A percentile compares a stretch with the other conserved stretches of the same genome.
Conservation (phyloP, 306 rosid genomes). For the Heteromeles arbutifolia region DNA sequence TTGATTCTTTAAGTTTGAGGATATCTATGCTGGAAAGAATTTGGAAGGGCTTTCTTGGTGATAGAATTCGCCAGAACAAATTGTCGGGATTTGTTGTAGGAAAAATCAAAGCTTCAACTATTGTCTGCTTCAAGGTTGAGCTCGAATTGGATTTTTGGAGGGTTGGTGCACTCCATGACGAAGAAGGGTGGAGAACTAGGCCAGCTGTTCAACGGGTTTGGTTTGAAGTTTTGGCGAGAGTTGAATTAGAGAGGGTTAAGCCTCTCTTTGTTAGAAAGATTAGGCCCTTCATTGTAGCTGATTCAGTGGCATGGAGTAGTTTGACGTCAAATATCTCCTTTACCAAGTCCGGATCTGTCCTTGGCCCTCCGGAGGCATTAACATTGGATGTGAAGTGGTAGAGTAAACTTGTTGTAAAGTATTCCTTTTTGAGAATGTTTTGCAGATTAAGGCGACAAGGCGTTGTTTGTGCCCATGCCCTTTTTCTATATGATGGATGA, state of each 20-base stretch:
- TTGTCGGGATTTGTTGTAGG: conserved; percentile 50
- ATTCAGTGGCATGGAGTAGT: conserved; percentile 66
- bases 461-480: conserved; percentile 10
- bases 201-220: conserved; percentile 46
- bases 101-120: conserved; percentile 52
- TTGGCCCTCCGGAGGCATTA: conserved; percentile 72
- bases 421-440: neutral
- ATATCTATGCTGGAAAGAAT: conserved; percentile 47
- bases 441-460: neutral
- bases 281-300: conserved; percentile 47
- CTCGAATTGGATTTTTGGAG: conserved; percentile 46
- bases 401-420: conserved; percentile 23
- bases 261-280: conserved; percentile 49
- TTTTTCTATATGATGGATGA: conserved; percentile 16
- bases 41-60: conserved; percentile 45
- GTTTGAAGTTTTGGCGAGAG: conserved; percentile 62
- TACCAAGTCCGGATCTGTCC: conserved; percentile 57
- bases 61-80: conserved; percentile 36
- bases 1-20: conserved; percentile 52
- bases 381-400: conserved; percentile 93
- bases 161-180: conserved; percentile 14
- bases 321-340: conserved; percentile 75
- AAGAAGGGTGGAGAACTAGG: conserved; percentile 73
- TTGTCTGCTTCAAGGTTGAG: conserved; percentile 54
- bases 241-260: conserved; percentile 44